Evolutionary conservation across 2,329 filamentous ascomycete genomes (phyloP).

Genomic region (Alternaria arborescens): DNA sequence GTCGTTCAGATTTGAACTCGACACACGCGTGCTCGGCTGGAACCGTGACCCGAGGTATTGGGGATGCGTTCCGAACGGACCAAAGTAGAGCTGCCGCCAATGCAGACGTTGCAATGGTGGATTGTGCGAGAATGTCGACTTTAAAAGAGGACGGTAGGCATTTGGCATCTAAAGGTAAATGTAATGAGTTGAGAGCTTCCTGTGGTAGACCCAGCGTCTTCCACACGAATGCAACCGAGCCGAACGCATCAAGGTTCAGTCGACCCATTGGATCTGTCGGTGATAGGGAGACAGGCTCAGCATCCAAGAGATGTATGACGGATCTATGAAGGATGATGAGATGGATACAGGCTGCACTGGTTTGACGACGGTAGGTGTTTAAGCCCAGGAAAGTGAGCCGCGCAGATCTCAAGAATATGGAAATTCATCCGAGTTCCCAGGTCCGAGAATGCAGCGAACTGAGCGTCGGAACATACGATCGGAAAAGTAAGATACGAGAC

Average conservation of each 20-base stretch:
- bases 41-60: constrained; percentile 54
- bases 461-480: background rate
- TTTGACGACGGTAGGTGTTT: background rate
- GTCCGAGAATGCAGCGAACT: background rate
- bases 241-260: constrained; percentile 30
- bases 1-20: constrained; percentile 64
- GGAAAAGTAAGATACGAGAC: background rate
- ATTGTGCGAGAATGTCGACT: constrained; percentile 62
- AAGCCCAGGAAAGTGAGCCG: background rate
- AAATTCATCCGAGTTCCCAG: background rate
- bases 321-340: background rate
- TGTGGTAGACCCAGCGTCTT: constrained; percentile 30
- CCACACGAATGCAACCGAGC: constrained; percentile 47
- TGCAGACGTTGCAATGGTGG: constrained; percentile 61
- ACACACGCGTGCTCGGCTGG: constrained; percentile 57
- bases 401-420: background rate
- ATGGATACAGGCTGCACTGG: background rate
- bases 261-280: constrained; percentile 23
- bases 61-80: constrained; percentile 40
- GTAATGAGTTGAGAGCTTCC: constrained; percentile 31
- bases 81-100: constrained; percentile 60
- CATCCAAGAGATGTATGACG: background rate
- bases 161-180: constrained; percentile 31
- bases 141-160: constrained; percentile 63
- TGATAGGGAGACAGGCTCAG: background rate